Evolutionary conservation across 2,329 filamentous ascomycete species (phyloP), one percentile per base, ranked within the genome.

Genomic region (Elsinoe ampelina): DNA sequence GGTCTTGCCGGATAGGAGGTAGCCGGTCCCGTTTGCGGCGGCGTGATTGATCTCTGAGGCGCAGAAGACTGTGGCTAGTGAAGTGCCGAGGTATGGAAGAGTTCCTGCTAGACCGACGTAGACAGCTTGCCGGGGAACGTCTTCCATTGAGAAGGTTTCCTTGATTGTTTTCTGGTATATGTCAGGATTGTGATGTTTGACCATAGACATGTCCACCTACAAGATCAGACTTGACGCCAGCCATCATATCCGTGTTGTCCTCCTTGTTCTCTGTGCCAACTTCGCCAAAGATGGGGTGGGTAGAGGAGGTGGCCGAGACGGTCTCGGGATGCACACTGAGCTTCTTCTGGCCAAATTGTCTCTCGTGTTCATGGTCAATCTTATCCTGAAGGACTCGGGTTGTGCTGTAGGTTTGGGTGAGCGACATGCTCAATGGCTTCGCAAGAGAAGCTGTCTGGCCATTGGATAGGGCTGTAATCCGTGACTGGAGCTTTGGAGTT

Each of bases 31-130:
- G 6, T 75, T 74, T 13, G 75, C 73, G 1, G 80, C 78, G 1
- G 81, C 74, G 60, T 85, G 83, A 68, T 89, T 91, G 62, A 95
- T 82, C 65, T 93, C 84, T 79, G 85, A 95, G 2, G 88, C 83
- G 38, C 95, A 83, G 68, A 84, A 90, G 55, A 95, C 79, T 0
- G 91, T 95, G 34, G 87, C 82, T 2, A 91, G 67, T 0, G 90
- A 95, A 3, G 91, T 96, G 41, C 79, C 87, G 8, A 95, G 76
- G 72, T 95, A 96, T 3, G 76, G 76, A 13, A 78, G 61, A 2
- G 77, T 74, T 61, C 76, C 76, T n/a, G 76, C 75, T 59, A 78
- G 67, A 48, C 76, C 76, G 59, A 78, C 71, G 61, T 71, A 71
- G 63, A 74, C 75, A n/a, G 76, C 75, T 61, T 77, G 69, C 19